These are phyloP conservation scores for Lentinula aciculospora DNA, from an alignment of 768 basidiomycete genomes.

Conservation along the genomic window DNA sequence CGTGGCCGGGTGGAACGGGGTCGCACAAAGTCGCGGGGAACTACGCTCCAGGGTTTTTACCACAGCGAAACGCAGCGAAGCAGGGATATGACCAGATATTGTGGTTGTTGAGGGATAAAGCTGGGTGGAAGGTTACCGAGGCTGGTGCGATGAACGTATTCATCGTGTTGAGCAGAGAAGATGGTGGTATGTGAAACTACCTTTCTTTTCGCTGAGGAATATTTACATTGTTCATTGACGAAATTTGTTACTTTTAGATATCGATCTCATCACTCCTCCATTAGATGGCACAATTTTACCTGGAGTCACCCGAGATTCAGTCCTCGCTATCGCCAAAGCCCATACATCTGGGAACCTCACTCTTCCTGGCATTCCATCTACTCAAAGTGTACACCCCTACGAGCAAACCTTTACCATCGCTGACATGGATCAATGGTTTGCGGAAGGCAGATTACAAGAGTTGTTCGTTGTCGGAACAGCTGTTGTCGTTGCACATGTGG, in stretches of 20 bases:
- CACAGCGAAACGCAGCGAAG: slow-evolving; percentile 57
- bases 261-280: slow-evolving; percentile 78
- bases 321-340: slow-evolving; percentile 55
- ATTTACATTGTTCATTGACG: neutral
- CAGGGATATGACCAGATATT: slow-evolving; percentile 74
- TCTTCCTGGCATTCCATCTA: slow-evolving; percentile 36
- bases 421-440: slow-evolving; percentile 42
- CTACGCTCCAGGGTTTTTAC: slow-evolving; percentile 55
- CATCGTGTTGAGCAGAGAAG: slow-evolving; percentile 46
- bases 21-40: slow-evolving; percentile 72
- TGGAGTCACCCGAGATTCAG: slow-evolving; percentile 78
- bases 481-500: slow-evolving; percentile 59
- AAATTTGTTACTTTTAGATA: slow-evolving; percentile 28
- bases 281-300: slow-evolving; percentile 86
- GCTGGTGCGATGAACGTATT: slow-evolving; percentile 84
- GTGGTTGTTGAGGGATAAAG: slow-evolving; percentile 63
- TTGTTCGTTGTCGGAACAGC: slow-evolving; percentile 78
- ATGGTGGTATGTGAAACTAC: slow-evolving; percentile 45
- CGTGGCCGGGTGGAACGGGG: slow-evolving; percentile 67
- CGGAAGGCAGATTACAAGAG: slow-evolving; percentile 59
- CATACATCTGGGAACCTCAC: slow-evolving; percentile 44
- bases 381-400: slow-evolving; percentile 33
- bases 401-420: slow-evolving; percentile 58
- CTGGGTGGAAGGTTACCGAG: slow-evolving; percentile 26
- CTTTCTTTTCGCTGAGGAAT: neutral